Conservation (phyloP, 768 basidiomycete genomes). For the Mrakia blollopis region DNA sequence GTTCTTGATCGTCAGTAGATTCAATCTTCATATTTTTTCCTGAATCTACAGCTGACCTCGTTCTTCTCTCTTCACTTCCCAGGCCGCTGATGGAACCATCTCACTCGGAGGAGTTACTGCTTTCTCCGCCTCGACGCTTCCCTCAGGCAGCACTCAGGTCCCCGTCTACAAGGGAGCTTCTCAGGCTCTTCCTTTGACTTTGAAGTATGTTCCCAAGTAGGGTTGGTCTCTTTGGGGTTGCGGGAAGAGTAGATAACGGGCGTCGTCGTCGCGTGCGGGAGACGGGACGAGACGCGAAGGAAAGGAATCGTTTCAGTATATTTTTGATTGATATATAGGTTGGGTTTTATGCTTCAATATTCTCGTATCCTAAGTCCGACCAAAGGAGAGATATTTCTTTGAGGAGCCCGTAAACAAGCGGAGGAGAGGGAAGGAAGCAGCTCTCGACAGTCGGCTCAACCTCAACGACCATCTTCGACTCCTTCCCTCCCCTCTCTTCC, state of each 20-base stretch:
- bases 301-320: background rate
- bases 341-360: no score
- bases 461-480: background rate
- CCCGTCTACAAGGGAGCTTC: slow-evolving; percentile 1
- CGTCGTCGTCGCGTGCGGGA: background rate
- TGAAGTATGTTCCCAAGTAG: slow-evolving; percentile 30
- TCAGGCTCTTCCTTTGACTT: slow-evolving; percentile 23
- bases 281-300: background rate
- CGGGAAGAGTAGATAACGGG: background rate
- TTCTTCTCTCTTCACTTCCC: background rate
- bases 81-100: slow-evolving; percentile 26
- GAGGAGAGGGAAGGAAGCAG: no score
- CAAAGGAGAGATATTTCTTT: no score
- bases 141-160: slow-evolving; percentile 17
- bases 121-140: slow-evolving; percentile 18
- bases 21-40: background rate
- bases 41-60: background rate
- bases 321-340: background rate
- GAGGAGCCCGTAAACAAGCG: background rate
- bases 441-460: background rate
- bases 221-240: background rate
- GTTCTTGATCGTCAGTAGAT: slow-evolving; percentile 22
- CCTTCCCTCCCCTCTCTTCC: background rate
- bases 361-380: no score
- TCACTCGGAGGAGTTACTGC: slow-evolving; percentile 20